Evolutionary conservation across 129 eudicot genomes (phyloP).

Genomic region (Logfia minima): DNA sequence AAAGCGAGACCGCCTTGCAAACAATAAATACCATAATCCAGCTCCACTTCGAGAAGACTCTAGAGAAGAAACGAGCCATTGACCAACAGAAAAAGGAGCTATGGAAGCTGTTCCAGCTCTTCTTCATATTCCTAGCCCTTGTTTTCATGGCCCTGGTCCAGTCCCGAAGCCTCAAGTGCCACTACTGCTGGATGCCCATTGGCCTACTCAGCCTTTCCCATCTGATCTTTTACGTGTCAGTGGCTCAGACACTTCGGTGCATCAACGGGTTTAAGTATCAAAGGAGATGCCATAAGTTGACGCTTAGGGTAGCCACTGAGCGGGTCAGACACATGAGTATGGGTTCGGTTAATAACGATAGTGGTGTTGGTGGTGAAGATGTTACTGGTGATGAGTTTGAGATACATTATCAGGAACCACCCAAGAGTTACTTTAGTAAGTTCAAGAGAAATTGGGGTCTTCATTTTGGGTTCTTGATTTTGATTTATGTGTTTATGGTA

Average conservation of each 20-base stretch:
- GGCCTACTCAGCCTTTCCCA: conserved; percentile 50
- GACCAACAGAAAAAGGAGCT: conserved; percentile 67
- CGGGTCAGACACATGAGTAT: conserved; percentile 43
- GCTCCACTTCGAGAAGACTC: conserved; percentile 79
- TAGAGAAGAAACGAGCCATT: conserved; percentile 61
- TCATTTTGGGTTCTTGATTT: conserved; percentile 43
- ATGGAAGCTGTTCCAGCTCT: conserved; percentile 56
- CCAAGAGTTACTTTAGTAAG: conserved; percentile 74
- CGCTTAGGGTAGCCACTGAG: conserved; percentile 64
- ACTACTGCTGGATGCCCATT: conserved; percentile 68
- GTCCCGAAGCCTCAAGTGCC: conserved; percentile 51
- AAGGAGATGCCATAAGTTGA: conserved; percentile 62
- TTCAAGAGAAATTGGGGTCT: conserved; percentile 47
- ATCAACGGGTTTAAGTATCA: conserved; percentile 75
- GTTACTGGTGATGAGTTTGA: conserved; percentile 56
- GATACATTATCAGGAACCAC: conserved; percentile 83
- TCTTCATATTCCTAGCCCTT: conserved; percentile 56
- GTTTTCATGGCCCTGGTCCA: conserved; percentile 43
- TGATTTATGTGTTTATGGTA: conserved; percentile 45
- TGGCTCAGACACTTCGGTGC: conserved; percentile 74
- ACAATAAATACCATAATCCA: conserved; percentile 62
- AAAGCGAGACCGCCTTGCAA: conserved; percentile 56
- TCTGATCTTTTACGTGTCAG: conserved; percentile 64
- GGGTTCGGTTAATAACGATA: conserved; percentile 1
- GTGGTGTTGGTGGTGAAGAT: conserved; percentile 24